Base-by-base conservation (phyloP, 1,284 basidiomycete species). In the Papiliotrema nemorosa region DNA sequence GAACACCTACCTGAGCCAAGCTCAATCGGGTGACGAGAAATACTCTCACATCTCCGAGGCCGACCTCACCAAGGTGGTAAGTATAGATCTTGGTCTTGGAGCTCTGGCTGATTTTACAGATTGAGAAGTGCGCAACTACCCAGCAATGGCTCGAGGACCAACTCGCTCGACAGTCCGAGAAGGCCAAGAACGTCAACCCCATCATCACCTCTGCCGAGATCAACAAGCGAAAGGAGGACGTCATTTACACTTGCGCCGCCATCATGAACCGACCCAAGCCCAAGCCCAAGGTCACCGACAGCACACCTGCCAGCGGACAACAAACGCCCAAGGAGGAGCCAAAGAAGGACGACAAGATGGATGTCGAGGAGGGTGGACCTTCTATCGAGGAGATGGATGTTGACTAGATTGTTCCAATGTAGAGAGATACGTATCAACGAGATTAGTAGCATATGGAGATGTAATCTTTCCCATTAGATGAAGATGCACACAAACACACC, bases 101-200 rank as follows among this genome's bases (percentile, higher is more conserved):
- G 14, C 12, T 26, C 37, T 53, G 49, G 50, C 55, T 43, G 14
- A 33, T 18, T 25, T 14, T 20, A n/a, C 50, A 73, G 71, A 74
- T 80, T 53, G 78, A 80, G 63, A 74, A 76, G 58, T 75, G 74
- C 53, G 78, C 88, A 44, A 90, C 84, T 25, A 78, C 86, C 40
- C 87, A 90, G 77, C 87, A 93, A 76, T 96, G 92, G 92, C 81
- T 97, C 57, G 88, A 93, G 66, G 90, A 96, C 79, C 82, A 87
- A 79, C 82, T 84, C 54, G 84, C 83, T 53, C 80, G 86, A 63
- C 92, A 96, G 79, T 78, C 81, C 22, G 92, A 96, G 79, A 80
- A 83, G 57, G 77, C 85, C 70, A 92, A 93, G 83, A 86, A 88
- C 68, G 83, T 85, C 56, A 85, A 93, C 72, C 85, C 90, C 24